Conservation (phyloP, 192 early-diverging fungal genomes). For the Chytriomyces sp. region DNA sequence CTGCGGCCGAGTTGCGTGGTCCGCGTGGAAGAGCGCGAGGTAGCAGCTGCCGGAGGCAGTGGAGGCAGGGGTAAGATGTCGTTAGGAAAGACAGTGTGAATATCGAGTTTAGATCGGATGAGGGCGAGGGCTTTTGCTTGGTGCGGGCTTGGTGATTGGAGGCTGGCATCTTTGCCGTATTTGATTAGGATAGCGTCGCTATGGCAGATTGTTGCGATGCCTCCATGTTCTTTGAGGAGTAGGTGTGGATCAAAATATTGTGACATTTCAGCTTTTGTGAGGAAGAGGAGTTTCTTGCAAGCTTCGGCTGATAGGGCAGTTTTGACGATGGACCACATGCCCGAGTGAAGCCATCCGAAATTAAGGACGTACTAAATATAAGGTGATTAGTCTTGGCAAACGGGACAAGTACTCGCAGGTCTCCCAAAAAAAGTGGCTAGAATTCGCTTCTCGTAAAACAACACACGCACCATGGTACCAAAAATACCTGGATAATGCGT, state of each 20-base stretch:
- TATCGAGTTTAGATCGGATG: background rate
- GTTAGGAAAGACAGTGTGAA: background rate
- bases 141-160: slow-evolving; percentile 14
- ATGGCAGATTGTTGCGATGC: slow-evolving; percentile 1
- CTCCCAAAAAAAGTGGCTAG: background rate
- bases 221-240: slow-evolving; percentile 30
- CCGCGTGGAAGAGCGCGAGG: no score
- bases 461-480: slow-evolving; percentile 35
- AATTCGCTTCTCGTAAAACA: background rate
- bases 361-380: slow-evolving; percentile 48
- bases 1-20: no score
- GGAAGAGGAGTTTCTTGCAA: slow-evolving; percentile 44
- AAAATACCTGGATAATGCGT: slow-evolving; percentile 50
- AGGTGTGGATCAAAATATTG: slow-evolving; percentile 34
- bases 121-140: slow-evolving; percentile 2
- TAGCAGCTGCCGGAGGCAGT: slow-evolving; percentile 25
- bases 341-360: slow-evolving; percentile 60
- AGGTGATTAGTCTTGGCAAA: background rate
- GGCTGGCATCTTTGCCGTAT: slow-evolving; percentile 27
- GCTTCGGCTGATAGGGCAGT: slow-evolving; percentile 45
- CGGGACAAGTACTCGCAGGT: background rate
- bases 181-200: slow-evolving; percentile 14
- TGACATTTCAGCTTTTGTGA: slow-evolving; percentile 37
- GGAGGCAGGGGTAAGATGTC: background rate
- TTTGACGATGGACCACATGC: slow-evolving; percentile 53